phyloP scores from a whole-genome alignment of 495 filamentous ascomycete species.

The Beverwykella pulmonaria region DNA sequence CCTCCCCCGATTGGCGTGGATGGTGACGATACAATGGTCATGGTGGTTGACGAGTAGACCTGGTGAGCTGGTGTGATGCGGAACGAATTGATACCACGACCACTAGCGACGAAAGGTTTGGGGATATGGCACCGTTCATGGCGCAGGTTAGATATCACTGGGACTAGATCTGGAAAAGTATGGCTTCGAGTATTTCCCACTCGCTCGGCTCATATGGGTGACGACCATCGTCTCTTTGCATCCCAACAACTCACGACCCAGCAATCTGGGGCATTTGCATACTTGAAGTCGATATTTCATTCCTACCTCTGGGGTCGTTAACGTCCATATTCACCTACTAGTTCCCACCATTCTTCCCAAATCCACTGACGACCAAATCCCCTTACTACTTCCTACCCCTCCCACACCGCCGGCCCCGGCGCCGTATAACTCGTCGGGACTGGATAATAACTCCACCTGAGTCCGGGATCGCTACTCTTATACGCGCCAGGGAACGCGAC shows the following conservation, averaged over 20 bases:
- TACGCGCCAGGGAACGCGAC: conserved; percentile 37
- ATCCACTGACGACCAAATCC: not conserved
- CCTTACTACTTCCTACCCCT: conserved; percentile 4
- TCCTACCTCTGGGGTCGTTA: too few species aligned
- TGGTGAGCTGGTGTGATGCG: not conserved
- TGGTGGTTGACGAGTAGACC: conserved; percentile 6
- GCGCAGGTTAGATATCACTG: not conserved
- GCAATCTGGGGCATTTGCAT: too few species aligned
- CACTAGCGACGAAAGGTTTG: not conserved
- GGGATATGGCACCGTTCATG: not conserved
- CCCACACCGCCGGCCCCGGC: conserved; percentile 37
- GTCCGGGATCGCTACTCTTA: conserved; percentile 24
- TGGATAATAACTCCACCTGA: conserved; percentile 28
- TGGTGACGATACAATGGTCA: conserved; percentile 94
- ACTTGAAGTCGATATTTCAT: too few species aligned
- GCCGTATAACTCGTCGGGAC: conserved; percentile 29
- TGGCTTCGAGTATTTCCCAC: not conserved
- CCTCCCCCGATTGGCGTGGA: conserved; percentile 56
- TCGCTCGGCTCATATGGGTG: too few species aligned
- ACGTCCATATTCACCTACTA: too few species aligned
- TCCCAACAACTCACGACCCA: too few species aligned
- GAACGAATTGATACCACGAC: not conserved
- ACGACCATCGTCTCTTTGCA: too few species aligned
- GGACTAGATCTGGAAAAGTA: not conserved
- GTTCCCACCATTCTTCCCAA: too few species aligned